Evolutionary conservation across 805 yeast species (phyloP).

Genomic region (Yamadazyma scolyti): DNA sequence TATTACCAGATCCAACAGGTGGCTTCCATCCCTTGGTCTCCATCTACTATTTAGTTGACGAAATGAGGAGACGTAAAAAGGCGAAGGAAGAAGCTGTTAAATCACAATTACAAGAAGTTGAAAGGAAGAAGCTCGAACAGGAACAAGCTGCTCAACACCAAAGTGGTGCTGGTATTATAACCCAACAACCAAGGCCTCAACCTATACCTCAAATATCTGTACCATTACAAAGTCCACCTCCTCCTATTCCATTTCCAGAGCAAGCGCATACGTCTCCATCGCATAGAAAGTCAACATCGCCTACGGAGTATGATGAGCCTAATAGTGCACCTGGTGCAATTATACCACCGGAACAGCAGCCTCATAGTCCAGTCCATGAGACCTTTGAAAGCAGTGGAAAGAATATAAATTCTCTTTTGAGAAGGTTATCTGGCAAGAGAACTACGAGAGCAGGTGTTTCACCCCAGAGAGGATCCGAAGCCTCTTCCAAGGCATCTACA

Average conservation of each 20-base stretch:
- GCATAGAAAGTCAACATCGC: slow-evolving; percentile 5
- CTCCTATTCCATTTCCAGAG: slow-evolving; percentile 28
- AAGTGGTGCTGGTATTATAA: slow-evolving; percentile 3
- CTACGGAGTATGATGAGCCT: slow-evolving; percentile 1
- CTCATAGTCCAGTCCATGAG: slow-evolving; percentile 20
- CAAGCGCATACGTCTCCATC: slow-evolving; percentile 34
- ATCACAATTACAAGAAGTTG: slow-evolving; percentile 20
- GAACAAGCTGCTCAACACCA: slow-evolving; percentile 5
- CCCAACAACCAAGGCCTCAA: slow-evolving; percentile 6
- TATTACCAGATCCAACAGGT: slow-evolving; percentile 70
- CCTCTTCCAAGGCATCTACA: slow-evolving; percentile 10
- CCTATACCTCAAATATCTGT: slow-evolving; percentile 4
- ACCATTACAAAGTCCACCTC: slow-evolving; percentile 6
- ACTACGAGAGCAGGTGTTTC: slow-evolving; percentile 3
- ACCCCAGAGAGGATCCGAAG: slow-evolving; percentile 9
- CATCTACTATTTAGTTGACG: slow-evolving; percentile 81
- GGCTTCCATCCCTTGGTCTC: slow-evolving; percentile 88
- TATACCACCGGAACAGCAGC: slow-evolving; percentile 34
- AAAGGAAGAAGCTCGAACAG: slow-evolving; percentile 7
- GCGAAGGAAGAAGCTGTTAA: slow-evolving; percentile 50
- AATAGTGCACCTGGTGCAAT: slow-evolving; percentile 23
- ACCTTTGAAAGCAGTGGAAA: slow-evolving; percentile 30
- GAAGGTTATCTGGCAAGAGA: slow-evolving; percentile 34
- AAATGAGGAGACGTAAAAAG: slow-evolving; percentile 69
- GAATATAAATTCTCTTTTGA: slow-evolving; percentile 33